Conservation (phyloP, 2,329 filamentous ascomycete species). For the Didymella segeticola region DNA sequence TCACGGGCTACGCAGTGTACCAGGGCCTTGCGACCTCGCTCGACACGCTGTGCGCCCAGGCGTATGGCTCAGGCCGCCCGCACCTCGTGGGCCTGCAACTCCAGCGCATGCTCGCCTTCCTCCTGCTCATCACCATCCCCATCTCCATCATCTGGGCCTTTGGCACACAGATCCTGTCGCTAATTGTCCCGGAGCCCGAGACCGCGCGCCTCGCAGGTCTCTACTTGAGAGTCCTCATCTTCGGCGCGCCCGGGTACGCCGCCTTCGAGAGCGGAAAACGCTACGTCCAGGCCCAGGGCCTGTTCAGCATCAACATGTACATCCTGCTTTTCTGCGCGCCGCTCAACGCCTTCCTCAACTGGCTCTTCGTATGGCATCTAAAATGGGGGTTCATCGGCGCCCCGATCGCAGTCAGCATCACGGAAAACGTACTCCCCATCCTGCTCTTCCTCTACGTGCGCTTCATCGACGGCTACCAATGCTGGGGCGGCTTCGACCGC, state of each 20-base stretch:
- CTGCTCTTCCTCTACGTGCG: constrained; percentile 77
- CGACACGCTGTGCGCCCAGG: constrained; percentile 92
- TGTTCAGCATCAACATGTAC: constrained; percentile 84
- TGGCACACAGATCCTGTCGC: constrained; percentile 67
- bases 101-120: constrained; percentile 81
- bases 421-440: constrained; percentile 75
- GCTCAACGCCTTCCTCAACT: constrained; percentile 81
- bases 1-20: constrained; percentile 57
- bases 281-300: constrained; percentile 84
- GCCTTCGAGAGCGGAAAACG: constrained; percentile 82
- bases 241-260: constrained; percentile 77
- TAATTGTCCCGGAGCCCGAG: constrained; percentile 73
- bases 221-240: constrained; percentile 73
- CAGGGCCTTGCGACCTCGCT: constrained; percentile 82
- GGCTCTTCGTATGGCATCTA: constrained; percentile 74
- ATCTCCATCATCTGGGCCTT: constrained; percentile 75
- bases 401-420: constrained; percentile 77
- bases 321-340: constrained; percentile 84
- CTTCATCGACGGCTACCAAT: constrained; percentile 74
- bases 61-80: constrained; percentile 89
- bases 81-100: constrained; percentile 85
- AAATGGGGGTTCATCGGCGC: constrained; percentile 72
- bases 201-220: constrained; percentile 74
- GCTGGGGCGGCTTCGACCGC: constrained; percentile 80
- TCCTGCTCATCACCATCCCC: constrained; percentile 74